These are phyloP conservation scores for Chrysosporium queenslandicum DNA, from an alignment of 2,329 filamentous ascomycete genomes.

Conservation along the genomic window DNA sequence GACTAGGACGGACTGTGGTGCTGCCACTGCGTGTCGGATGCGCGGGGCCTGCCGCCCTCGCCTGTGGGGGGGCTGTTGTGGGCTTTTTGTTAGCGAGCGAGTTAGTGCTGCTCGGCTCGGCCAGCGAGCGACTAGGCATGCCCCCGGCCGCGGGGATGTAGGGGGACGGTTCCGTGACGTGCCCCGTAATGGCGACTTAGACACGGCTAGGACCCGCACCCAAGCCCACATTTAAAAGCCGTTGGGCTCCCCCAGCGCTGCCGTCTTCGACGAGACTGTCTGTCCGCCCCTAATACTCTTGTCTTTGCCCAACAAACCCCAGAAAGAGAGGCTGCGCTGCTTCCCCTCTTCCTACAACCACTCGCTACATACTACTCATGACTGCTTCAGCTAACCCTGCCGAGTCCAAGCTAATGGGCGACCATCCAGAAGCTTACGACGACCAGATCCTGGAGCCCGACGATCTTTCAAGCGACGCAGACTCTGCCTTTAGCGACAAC, in stretches of 20 bases:
- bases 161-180: neutral
- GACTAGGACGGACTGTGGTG: no score
- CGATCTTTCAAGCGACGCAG: neutral
- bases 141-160: neutral
- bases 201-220: neutral
- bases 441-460: neutral
- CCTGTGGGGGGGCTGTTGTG: neutral
- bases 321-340: neutral
- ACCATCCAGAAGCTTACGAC: neutral
- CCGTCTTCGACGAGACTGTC: neutral
- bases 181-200: no score
- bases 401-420: neutral
- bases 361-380: no score
- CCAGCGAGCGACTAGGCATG: neutral
- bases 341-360: neutral
- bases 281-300: no score
- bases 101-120: neutral
- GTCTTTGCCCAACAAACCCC: no score
- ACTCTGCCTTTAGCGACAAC: conserved; percentile 25
- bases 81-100: neutral
- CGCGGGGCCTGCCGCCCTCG: neutral
- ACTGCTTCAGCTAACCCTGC: neutral
- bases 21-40: neutral
- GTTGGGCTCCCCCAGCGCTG: neutral
- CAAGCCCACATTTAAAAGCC: neutral